phyloP scores from a whole-genome alignment of 2,329 filamentous ascomycete species.

The Sclerotiophoma versabilis region DNA sequence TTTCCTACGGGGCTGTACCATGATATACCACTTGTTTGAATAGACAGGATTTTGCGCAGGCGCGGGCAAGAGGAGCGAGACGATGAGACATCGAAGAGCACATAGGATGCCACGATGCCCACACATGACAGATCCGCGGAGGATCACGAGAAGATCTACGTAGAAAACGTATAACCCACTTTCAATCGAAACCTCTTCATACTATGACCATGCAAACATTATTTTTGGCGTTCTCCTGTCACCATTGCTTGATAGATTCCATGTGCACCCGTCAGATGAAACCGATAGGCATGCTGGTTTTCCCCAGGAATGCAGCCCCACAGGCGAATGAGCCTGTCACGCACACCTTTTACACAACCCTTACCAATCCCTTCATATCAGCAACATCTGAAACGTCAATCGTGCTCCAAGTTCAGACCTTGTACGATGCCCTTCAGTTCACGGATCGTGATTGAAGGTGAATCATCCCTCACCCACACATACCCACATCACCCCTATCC shows the following conservation, averaged over 20 bases:
- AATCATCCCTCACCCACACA: background rate
- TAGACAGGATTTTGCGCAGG: constrained; percentile 5
- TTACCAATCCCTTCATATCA: background rate
- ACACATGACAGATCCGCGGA: background rate
- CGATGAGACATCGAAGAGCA: constrained; percentile 8
- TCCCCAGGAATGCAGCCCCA: constrained; percentile 6
- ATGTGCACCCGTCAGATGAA: constrained; percentile 1
- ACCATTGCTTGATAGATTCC: too few species aligned
- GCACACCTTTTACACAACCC: background rate
- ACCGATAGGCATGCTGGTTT: constrained; percentile 1
- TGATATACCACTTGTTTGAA: constrained; percentile 16
- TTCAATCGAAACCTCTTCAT: background rate
- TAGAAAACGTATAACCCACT: constrained; percentile 3
- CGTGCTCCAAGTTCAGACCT: background rate
- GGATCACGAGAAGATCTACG: background rate
- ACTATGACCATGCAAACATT: background rate
- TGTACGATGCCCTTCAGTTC: background rate
- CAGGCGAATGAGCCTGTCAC: background rate
- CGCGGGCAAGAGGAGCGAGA: background rate
- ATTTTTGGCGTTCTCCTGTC: too few species aligned
- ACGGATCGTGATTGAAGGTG: background rate
- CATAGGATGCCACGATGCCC: constrained; percentile 9
- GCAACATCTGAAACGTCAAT: background rate
- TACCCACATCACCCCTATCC: background rate
- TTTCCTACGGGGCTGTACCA: constrained; percentile 6